Conservation (phyloP, 2,329 filamentous ascomycete genomes). For the Stromatinia cepivora region DNA sequence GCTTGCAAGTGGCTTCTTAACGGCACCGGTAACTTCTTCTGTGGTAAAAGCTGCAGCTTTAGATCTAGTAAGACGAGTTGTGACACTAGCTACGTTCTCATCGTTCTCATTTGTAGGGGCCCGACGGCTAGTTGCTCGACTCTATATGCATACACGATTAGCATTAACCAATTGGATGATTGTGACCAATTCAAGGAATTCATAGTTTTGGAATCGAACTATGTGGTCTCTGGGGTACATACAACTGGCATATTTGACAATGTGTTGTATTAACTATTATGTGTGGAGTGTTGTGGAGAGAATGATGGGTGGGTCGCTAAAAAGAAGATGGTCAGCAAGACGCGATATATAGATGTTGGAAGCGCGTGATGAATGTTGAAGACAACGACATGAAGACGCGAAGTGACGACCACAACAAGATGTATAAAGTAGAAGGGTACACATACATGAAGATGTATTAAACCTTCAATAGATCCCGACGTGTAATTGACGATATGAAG, state of each 20-base stretch:
- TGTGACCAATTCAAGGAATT: conserved; percentile 8
- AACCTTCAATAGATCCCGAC: conserved; percentile 19
- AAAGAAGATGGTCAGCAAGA: conserved; percentile 33
- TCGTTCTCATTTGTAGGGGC: conserved; percentile 89
- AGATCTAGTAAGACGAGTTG: conserved; percentile 86
- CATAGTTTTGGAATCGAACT: conserved; percentile 5
- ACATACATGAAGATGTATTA: conserved; percentile 33
- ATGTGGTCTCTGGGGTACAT: conserved; percentile 43
- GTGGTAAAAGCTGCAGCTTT: conserved; percentile 73
- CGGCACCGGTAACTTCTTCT: conserved; percentile 56
- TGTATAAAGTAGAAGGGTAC: not conserved
- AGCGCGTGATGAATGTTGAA: conserved; percentile 31
- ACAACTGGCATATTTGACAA: conserved; percentile 54
- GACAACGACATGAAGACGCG: conserved; percentile 32
- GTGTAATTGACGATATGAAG: conserved; percentile 28
- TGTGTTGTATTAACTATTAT: conserved; percentile 42
- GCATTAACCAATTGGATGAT: conserved; percentile 40
- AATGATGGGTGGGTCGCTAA: conserved; percentile 27
- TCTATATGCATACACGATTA: conserved; percentile 42
- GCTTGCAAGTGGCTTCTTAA: conserved; percentile 65
- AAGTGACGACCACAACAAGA: conserved; percentile 15
- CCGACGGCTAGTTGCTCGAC: conserved; percentile 72
- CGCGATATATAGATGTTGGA: conserved; percentile 33
- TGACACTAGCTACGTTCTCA: conserved; percentile 68
- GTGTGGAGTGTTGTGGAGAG: conserved; percentile 28